Evolutionary conservation across 257 asterid genomes (phyloP).

Genomic region (Solanum dulcamara): DNA sequence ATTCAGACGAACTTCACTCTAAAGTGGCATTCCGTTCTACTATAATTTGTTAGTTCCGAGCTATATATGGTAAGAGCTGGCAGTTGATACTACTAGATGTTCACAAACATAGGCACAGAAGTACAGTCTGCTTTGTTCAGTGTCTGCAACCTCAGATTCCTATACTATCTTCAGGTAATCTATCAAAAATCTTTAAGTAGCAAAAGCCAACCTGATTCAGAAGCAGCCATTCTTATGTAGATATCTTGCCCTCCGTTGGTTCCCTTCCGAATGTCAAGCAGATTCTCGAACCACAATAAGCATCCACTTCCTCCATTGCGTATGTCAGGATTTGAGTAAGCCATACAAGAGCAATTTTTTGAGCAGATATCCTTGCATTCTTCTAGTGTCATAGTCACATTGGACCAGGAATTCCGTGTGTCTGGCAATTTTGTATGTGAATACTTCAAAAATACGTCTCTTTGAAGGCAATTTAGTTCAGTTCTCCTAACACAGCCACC

Average conservation of each 20-base stretch:
- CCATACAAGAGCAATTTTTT: conserved; percentile 27
- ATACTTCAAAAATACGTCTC: conserved; percentile 14
- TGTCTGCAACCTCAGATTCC: neutral
- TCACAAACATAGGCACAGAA: neutral
- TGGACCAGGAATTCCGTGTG: neutral
- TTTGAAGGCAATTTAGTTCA: conserved; percentile 9
- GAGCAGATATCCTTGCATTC: conserved; percentile 18
- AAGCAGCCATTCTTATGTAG: conserved; percentile 13
- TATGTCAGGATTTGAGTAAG: conserved; percentile 14
- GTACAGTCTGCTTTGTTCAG: neutral
- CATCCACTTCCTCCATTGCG: conserved; percentile 23
- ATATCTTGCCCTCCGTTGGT: conserved; percentile 7
- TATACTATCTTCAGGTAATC: neutral
- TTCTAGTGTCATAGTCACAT: neutral
- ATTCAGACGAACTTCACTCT: neutral
- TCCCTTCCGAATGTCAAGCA: conserved; percentile 7
- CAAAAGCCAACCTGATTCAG: neutral
- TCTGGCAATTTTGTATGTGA: conserved; percentile 20
- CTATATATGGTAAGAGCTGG: neutral
- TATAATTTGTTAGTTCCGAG: neutral
- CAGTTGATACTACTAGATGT: neutral
- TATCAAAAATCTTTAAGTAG: neutral
- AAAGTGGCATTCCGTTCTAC: neutral
- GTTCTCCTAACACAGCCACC: conserved; percentile 14
- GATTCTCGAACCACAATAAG: conserved; percentile 22